Base-by-base conservation (phyloP, 805 yeast genomes). In the Suhomyces vadensis region DNA sequence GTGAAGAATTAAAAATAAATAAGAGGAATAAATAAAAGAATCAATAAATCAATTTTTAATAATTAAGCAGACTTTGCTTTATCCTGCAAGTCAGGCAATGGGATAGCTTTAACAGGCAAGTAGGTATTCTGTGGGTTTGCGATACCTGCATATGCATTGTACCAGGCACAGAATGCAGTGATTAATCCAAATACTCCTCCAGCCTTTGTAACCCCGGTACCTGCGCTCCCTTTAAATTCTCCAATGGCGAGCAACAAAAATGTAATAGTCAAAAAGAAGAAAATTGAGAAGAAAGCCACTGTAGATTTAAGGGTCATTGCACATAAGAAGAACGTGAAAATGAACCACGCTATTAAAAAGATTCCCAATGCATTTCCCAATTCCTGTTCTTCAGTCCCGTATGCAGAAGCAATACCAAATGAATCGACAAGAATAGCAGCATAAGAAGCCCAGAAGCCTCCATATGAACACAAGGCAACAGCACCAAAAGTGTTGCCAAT, bases 391-490 rank as follows among this genome's bases (percentile, higher is more conserved):
- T 55, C 53, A 7, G 53, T 65, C n/a, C 43, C 52, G 47, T 66
- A 70, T 13, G 74, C 73, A 8, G 58, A 56, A 3, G 44, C 51
- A 50, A 71, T 71, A 24, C 73, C 74, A 50, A 71, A 71, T 23
- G 63, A 51, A 16, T 59, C 60, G 24, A 63, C 65, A 21, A 64
- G 61, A 41, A 85, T 77, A 24, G 85, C 85, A 47, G 83, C 90
- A 71, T 80, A 85, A 21, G 83, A 71, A 70, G 82, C 78, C 92
- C 92, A 85, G 61, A 85, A 85, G 3, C 88, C 91, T 46, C 87
- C 92, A 46, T 73, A 78, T 4, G 81, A 76, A 5, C 75, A 63
- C 43, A 79, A 67, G 1, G 82, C 82, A 47, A 85, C 75, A 53
- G 83, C 87, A 65, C 88, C 88, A 67, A 83, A 85, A 17, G 89